phyloP scores from a whole-genome alignment of 2,329 filamentous ascomycete genomes.

The Ophiognomonia clavigignenti-juglandacearum region DNA sequence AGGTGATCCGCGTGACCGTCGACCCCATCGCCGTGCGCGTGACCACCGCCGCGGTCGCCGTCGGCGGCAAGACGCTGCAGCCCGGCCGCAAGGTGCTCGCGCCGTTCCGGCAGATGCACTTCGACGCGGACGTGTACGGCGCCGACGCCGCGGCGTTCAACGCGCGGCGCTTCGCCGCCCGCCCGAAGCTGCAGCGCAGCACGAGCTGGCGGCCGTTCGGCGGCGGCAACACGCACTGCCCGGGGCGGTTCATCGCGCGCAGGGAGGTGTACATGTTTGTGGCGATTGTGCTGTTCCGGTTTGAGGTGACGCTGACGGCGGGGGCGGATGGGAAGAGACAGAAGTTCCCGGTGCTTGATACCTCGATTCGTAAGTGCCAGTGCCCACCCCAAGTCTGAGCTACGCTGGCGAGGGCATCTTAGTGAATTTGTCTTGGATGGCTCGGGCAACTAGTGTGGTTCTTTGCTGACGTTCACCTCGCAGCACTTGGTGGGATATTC shows the following conservation, averaged over 20 bases:
- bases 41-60: neutral
- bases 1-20: neutral
- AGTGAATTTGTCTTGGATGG: neutral
- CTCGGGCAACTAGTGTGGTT: neutral
- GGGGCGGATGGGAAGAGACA: neutral
- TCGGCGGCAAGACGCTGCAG: conserved; percentile 1
- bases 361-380: neutral
- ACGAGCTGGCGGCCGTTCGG: conserved; percentile 8
- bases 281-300: neutral
- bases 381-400: neutral
- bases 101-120: conserved; percentile 4
- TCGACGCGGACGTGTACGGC: neutral
- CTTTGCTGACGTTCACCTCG: neutral
- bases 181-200: neutral
- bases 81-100: neutral
- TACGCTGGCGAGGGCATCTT: neutral
- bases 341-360: neutral
- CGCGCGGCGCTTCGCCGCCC: neutral
- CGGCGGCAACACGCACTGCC: neutral
- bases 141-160: neutral
- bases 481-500: conserved; percentile 1
- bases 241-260: neutral
- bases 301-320: conserved; percentile 1
- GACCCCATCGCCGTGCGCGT: neutral
- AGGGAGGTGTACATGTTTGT: conserved; percentile 7